A percentile compares a stretch with the other conserved stretches of the same genome.
Evolutionary conservation across 2,329 filamentous ascomycete species (phyloP).

Genomic region (Ilyonectria destructans): DNA sequence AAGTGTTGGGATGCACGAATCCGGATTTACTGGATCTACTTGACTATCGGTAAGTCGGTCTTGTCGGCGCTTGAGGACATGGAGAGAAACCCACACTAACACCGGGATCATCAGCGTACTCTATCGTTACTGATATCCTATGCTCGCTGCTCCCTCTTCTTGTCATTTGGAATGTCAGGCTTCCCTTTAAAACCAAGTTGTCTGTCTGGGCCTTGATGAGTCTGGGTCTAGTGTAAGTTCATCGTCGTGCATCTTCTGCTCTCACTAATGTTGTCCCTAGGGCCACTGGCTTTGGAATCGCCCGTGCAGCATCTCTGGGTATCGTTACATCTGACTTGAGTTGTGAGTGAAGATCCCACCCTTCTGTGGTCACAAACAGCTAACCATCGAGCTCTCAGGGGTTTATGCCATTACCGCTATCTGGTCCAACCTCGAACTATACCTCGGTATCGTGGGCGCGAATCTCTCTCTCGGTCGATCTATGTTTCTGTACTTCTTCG

Average conservation of each 20-base stretch:
- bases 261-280: conserved; percentile 24
- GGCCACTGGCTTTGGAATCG: conserved; percentile 43
- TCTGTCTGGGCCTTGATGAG: conserved; percentile 54
- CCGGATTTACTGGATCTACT: conserved; percentile 54
- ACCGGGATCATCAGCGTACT: conserved; percentile 26
- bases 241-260: neutral
- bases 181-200: conserved; percentile 51
- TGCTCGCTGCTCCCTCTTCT: conserved; percentile 50
- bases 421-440: conserved; percentile 58
- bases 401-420: conserved; percentile 55
- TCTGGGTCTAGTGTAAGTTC: conserved; percentile 46
- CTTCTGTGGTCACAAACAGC: rapidly evolving
- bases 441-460: conserved; percentile 57
- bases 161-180: conserved; percentile 54
- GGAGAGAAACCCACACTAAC: neutral
- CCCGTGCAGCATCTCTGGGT: conserved; percentile 41
- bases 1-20: conserved; percentile 52
- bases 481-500: conserved; percentile 40
- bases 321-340: conserved; percentile 42
- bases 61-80: neutral
- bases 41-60: conserved; percentile 47
- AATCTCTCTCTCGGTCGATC: conserved; percentile 48
- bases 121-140: conserved; percentile 39
- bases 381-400: conserved; percentile 37
- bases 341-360: conserved; percentile 26